Conservation (phyloP, 768 basidiomycete species). For the Dacryopinax primogenitus region DNA sequence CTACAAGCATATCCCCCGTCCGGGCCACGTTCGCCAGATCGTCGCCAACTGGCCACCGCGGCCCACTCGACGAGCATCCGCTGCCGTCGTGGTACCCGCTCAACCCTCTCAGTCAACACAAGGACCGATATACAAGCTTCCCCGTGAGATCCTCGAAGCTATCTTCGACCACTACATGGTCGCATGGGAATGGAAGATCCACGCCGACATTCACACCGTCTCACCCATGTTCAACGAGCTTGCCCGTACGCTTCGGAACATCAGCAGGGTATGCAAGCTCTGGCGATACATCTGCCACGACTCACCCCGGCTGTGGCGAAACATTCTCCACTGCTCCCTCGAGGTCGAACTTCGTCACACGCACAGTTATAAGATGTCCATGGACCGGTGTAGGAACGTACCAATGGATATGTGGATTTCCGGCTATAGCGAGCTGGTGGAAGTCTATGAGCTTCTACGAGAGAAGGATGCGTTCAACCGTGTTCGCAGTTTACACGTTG, state of each 20-base stretch:
- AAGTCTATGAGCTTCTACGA: neutral
- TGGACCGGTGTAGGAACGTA: neutral
- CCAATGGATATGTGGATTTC: constrained; percentile 1
- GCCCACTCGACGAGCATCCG: neutral
- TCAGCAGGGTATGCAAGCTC: neutral
- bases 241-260: neutral
- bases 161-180: constrained; percentile 3
- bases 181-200: constrained; percentile 7
- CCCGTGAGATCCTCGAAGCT: neutral
- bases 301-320: constrained; percentile 3
- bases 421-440: neutral
- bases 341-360: constrained; percentile 5
- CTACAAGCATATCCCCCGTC: neutral
- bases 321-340: constrained; percentile 6
- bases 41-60: constrained; percentile 4
- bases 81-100: neutral
- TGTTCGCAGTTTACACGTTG: neutral
- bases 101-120: neutral
- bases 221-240: constrained; percentile 8
- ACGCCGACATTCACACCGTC: constrained; percentile 4
- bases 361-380: neutral
- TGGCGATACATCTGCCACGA: constrained; percentile 5
- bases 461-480: constrained; percentile 1
- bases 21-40: neutral
- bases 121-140: constrained; percentile 4